These are phyloP conservation scores for Vigna trinervia DNA, from an alignment of 306 rosid species.

Conservation along the genomic window DNA sequence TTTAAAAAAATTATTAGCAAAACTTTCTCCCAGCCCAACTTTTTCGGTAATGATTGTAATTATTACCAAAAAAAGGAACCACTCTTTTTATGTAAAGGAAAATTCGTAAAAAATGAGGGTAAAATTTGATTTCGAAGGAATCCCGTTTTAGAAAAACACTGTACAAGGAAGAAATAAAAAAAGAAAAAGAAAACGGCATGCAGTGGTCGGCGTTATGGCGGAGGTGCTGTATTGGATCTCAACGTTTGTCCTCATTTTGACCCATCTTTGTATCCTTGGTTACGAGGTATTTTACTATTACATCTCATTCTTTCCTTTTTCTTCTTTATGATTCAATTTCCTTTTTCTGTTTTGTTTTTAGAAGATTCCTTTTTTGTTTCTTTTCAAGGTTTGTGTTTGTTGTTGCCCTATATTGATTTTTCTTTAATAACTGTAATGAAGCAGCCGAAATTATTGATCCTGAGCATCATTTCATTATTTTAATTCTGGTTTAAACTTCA, in stretches of 20 bases:
- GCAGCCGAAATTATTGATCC: background rate
- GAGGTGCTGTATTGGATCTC: constrained; percentile 68
- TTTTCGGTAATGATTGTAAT: too few relatives aligned
- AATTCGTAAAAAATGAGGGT: background rate
- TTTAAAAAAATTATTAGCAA: too few relatives aligned
- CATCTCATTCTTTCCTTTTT: background rate
- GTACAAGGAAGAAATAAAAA: background rate
- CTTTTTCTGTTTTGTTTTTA: too few relatives aligned
- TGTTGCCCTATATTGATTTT: background rate
- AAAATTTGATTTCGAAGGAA: background rate
- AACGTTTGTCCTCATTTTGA: constrained; percentile 63
- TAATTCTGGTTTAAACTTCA: constrained; percentile 6
- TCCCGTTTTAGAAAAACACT: background rate
- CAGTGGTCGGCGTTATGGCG: constrained; percentile 53
- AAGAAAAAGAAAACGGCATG: constrained; percentile 11
- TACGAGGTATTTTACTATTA: constrained; percentile 57
- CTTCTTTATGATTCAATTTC: too few relatives aligned
- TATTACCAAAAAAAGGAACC: background rate
- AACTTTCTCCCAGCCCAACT: background rate
- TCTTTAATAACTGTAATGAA: background rate
- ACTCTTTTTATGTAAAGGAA: background rate
- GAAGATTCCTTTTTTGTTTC: too few relatives aligned
- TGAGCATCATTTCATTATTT: background rate
- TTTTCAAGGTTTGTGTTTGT: background rate
- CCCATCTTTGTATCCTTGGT: constrained; percentile 63